Evolutionary conservation across 108 stramenopile genomes (phyloP).

Genomic region (Chaetoceros tenuissimus): DNA sequence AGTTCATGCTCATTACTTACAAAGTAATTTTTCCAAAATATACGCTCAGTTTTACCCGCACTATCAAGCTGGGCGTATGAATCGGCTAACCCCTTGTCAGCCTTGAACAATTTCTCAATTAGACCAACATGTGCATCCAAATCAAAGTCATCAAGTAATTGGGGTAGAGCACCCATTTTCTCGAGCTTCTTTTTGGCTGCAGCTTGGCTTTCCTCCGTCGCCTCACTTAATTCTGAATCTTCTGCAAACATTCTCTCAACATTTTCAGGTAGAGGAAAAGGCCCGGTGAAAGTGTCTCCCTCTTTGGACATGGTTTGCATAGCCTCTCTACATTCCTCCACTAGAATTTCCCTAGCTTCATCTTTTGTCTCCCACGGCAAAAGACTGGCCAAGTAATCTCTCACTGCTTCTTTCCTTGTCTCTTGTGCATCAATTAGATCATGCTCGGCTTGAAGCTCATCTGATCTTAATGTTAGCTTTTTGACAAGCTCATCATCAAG

Average conservation of each 20-base stretch:
- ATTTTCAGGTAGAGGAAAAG: constrained; percentile 44
- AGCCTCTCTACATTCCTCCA: constrained; percentile 81
- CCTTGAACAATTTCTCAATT: constrained; percentile 60
- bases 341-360: constrained; percentile 74
- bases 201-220: constrained; percentile 6
- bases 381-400: constrained; percentile 48
- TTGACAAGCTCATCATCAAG: constrained; percentile 48
- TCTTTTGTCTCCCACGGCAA: constrained; percentile 83
- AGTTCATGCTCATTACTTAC: no score
- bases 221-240: constrained; percentile 16
- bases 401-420: constrained; percentile 47
- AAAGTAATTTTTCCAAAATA: constrained; percentile 81
- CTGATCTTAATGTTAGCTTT: constrained; percentile 70
- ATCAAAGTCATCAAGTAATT: constrained; percentile 62
- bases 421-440: constrained; percentile 55
- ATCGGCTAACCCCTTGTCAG: constrained; percentile 53
- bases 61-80: constrained; percentile 39
- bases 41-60: constrained; percentile 54
- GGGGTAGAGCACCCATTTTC: constrained; percentile 69
- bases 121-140: constrained; percentile 79
- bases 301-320: constrained; percentile 55
- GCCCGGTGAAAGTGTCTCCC: constrained; percentile 68
- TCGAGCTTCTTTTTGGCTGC: constrained; percentile 34
- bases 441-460: constrained; percentile 67
- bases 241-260: constrained; percentile 13